Base-by-base conservation (phyloP, 106 monocot genomes). In the Gastrodia elata region DNA sequence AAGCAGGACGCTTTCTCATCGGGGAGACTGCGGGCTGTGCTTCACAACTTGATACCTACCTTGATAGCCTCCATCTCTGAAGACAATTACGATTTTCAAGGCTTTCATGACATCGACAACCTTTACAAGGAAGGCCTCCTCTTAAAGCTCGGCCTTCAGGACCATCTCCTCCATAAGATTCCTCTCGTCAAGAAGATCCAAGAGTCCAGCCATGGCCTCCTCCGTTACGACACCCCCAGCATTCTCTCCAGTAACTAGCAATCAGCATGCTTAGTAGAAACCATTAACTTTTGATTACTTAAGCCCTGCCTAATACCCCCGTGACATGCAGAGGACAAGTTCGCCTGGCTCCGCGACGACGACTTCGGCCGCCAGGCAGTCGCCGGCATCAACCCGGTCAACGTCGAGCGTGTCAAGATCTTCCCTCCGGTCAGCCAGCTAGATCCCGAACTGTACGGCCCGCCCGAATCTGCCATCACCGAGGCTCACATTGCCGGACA, bases 341-440 rank as follows among this genome's bases (percentile, higher is more conserved):
- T 89, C 38, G 85, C 92, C 10, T 96, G 95, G 95, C 48, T 90
- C 18, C 85, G 92, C 2, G 95, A 96, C 26, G 87, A 92, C 57
- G 95, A 96, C 71, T 90, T 96, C 38, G 91, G 84, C 20, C 83
- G 95, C 5, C 95, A 96, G 42, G 73, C 73, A 2, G 33, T 96
- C 0, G 92, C 92, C 4, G 95, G 95, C 13, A 84, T 96, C 73
- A 89, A 96, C 74, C 95, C 95, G 3, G 82, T 82, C 26, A 81
- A 68, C 64, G 90, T 96, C 0, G 81, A 92, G 56, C 69, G 86
- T 38, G 57, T 96, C 11, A 74, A 94, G 91, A 80, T 57, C 2
- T 96, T 96, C 69, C 95, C 92, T 8, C 85, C 75, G 5, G 73
- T 74, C 6, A 96, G 95, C 78, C 82, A 87, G 38, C 77, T 96